Evolutionary conservation across 306 rosid species (phyloP), one percentile per base, ranked within the genome.

Genomic region (Potentilla sterilis): DNA sequence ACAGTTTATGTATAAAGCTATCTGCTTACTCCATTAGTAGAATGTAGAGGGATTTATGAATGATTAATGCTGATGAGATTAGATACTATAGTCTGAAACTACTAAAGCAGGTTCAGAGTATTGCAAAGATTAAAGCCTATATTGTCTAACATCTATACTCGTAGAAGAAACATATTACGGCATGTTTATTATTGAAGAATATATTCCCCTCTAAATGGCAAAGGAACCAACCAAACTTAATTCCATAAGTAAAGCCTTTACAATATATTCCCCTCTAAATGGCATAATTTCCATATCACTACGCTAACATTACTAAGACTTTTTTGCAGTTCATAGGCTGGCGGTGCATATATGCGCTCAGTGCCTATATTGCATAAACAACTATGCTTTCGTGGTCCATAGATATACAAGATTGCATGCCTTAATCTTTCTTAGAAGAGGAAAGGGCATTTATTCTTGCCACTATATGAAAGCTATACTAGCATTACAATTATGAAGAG

Each of bases 271-370:
- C 41, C 38, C 74, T 48, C 18, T 42, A 67, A 41, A 67, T 40
- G 9, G 18, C 22, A 11, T 41, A 32, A 28, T 44, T 73, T 44
- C 32, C 58, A 61, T 43, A 28, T 74, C 77, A 59, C 69, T 61
- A 74, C 69, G 69, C 34, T 61, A 44, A 18, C 58, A 43, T 61
- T 43, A 40, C 61, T 38, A 21, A 46, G 13, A 22, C 1, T 3
- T n/a, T 57, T 61, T 9, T 43, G 14, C 69, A 43, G 35, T 28
- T 32, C 69, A 61, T 59, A 63, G 41, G 57, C 58, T 74, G 77
- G 69, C 12, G 69, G 14, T 74, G 69, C 37, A 59, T 43, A 57
- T 32, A 28, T n/a, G n/a, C n/a, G n/a, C 44, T 74, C 77, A 59
- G 19, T 24, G 57, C 69, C 77, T 58, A 72, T 57, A 55, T 57